phyloP scores from a whole-genome alignment of 257 asterid genomes.

The Jaltomata sinuosa region DNA sequence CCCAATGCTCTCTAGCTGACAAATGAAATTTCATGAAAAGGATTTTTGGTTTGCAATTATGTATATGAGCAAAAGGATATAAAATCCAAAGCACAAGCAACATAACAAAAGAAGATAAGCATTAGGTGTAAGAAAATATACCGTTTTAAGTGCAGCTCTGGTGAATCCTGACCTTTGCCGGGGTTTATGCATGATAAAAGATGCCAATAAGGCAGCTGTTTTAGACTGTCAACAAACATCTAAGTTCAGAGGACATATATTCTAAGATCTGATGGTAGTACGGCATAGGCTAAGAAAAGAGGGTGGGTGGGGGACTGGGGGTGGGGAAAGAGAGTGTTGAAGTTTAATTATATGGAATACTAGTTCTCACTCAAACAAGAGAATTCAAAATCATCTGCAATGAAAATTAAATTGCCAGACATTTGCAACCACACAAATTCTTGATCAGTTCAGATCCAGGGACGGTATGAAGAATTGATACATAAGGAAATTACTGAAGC shows the following conservation, averaged over 20 bases:
- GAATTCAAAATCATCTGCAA: neutral
- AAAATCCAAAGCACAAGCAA: neutral
- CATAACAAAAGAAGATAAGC: neutral
- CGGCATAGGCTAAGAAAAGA: neutral
- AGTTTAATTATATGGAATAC: neutral
- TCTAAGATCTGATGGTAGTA: neutral
- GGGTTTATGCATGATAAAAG: slow-evolving; percentile 71
- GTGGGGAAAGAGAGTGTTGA: neutral
- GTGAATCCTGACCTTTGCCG: slow-evolving; percentile 58
- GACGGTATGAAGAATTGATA: neutral
- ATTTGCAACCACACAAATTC: neutral
- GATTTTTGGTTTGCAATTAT: neutral
- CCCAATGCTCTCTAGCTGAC: slow-evolving; percentile 68
- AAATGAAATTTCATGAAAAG: neutral
- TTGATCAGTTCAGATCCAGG: neutral
- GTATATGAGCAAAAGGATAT: neutral
- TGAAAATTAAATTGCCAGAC: neutral
- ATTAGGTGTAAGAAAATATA: slow-evolving; percentile 10
- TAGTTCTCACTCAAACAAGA: neutral
- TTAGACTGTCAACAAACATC: slow-evolving; percentile 47
- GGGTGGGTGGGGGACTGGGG: neutral
- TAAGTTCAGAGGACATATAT: slow-evolving; percentile 6
- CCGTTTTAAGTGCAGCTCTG: slow-evolving; percentile 83
- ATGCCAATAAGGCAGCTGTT: slow-evolving; percentile 72
- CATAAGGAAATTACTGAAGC: neutral